Evolutionary conservation across 805 yeast genomes (phyloP), one percentile per base, ranked within the genome.

Genomic region (Candida berthetii): DNA sequence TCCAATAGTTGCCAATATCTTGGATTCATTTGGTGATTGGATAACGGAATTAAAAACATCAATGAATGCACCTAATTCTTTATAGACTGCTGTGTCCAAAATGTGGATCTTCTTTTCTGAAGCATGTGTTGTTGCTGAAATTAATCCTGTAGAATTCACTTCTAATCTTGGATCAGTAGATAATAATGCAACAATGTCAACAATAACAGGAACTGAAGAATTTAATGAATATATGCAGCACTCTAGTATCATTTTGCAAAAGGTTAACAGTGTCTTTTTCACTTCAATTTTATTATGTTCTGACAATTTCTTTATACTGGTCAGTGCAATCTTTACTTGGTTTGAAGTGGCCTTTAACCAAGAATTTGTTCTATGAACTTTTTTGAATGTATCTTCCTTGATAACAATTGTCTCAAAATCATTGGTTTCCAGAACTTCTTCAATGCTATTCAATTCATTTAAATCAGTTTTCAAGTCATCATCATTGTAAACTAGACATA

Each of bases 301-400:
- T 20, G 55, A 41, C 1, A 63, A 37, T 16, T 47, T 49, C 22
- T 48, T 53, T 35, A 52, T 44, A 36, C 46, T 50, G 6, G 32
- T 27, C 6, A 81, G 43, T 0, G 82, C 76, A 15, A 68, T 55
- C 37, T 63, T 61, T 3, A 79, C 61, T 49, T 81, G 85, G 15
- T 57, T 50, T 4, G 72, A 58, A 0, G 84, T 77, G 0, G 72
- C 79, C 13, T 55, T 62, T n/a, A 78, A 53, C 87, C 87, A 80
- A 14, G 70, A 49, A 7, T 62, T 62, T 4, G 75, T 69, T 51
- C 85, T 61, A 46, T 67, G 71, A 4, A 49, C 40, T 31, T 53
- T 55, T n/a, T 38, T 44, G 33, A 53, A 50, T 18, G 42, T 46
- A 34, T 41, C 44, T 22, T 44, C 54, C 28, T 43, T 50, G 33